Percentiles rank a stretch among this genome's conserved stretches.
These are phyloP conservation scores for Mortierella sp. DNA, from an alignment of 371 early-diverging fungal genomes.

Conservation along the genomic window DNA sequence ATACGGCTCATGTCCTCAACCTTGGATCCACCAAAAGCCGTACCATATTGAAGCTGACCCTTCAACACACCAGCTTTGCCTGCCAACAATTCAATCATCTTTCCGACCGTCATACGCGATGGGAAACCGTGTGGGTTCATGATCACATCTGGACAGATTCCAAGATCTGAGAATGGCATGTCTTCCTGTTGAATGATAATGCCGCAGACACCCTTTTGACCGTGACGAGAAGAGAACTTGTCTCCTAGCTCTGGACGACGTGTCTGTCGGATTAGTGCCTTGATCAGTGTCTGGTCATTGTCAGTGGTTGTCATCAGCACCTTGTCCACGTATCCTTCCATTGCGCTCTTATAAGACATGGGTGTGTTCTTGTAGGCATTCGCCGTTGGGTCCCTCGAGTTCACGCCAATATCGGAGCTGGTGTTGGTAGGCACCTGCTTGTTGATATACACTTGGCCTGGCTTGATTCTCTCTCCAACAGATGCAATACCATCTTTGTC, in stretches of 20 bases:
- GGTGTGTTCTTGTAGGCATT: conserved; percentile 83
- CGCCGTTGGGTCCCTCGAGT: conserved; percentile 50
- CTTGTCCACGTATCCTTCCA: conserved; percentile 86
- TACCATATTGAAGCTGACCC: conserved; percentile 97
- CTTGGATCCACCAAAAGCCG: conserved; percentile 97
- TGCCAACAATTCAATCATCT: conserved; percentile 98
- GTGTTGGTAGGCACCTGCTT: conserved; percentile 89
- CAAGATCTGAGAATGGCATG: conserved; percentile 99
- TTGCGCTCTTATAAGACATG: conserved; percentile 88
- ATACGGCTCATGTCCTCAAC: conserved; percentile 97
- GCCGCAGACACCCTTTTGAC: conserved; percentile 99
- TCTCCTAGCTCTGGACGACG: conserved; percentile 99
- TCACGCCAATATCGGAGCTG: conserved; percentile 67
- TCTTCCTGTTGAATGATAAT: conserved; percentile 98
- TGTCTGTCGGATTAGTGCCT: conserved; percentile 96
- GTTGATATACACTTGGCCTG: conserved; percentile 84
- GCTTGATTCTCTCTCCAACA: conserved; percentile 85
- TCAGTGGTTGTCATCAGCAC: conserved; percentile 95
- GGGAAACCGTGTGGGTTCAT: conserved; percentile 99
- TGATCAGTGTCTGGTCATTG: conserved; percentile 94
- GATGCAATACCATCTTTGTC: conserved; percentile 91
- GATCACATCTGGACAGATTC: conserved; percentile 98
- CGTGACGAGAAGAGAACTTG: conserved; percentile 99
- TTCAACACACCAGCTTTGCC: conserved; percentile 98
- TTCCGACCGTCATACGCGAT: conserved; percentile 99